These are phyloP conservation scores for Colletotrichum lindemuthianum DNA, from an alignment of 2,329 filamentous ascomycete genomes.

Conservation along the genomic window DNA sequence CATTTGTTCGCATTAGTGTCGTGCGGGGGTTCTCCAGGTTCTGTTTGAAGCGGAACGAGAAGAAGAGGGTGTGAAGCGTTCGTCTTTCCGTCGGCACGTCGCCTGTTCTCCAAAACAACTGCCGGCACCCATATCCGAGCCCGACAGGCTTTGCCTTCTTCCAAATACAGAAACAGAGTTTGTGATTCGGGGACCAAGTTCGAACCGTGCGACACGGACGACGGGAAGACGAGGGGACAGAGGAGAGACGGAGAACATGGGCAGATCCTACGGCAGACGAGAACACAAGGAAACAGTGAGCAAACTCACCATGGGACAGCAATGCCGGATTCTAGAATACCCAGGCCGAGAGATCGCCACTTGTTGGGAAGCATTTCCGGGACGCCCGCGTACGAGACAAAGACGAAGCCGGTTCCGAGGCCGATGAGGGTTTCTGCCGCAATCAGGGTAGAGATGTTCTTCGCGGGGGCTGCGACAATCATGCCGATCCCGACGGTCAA, in stretches of 20 bases:
- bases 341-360: constrained; percentile 39
- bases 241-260: not conserved
- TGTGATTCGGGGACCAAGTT: constrained; percentile 16
- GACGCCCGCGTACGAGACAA: constrained; percentile 47
- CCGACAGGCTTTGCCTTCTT: not conserved
- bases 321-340: constrained; percentile 35
- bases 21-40: constrained; percentile 21
- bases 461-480: constrained; percentile 42
- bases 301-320: constrained; percentile 36
- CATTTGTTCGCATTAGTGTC: not conserved
- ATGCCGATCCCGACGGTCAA: constrained; percentile 15
- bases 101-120: not conserved
- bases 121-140: too few species aligned
- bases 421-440: constrained; percentile 45
- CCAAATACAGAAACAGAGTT: constrained; percentile 13
- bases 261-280: not conserved
- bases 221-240: not conserved
- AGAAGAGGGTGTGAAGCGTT: constrained; percentile 12
- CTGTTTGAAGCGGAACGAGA: not conserved
- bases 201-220: constrained; percentile 36
- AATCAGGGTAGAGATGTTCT: constrained; percentile 39
- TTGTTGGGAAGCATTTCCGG: constrained; percentile 48
- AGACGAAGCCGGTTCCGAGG: constrained; percentile 46
- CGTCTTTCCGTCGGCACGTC: constrained; percentile 21
- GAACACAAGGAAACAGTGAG: not conserved